Base-by-base conservation (phyloP, 192 early-diverging fungal species). In the Chytriomyces hyalinus region DNA sequence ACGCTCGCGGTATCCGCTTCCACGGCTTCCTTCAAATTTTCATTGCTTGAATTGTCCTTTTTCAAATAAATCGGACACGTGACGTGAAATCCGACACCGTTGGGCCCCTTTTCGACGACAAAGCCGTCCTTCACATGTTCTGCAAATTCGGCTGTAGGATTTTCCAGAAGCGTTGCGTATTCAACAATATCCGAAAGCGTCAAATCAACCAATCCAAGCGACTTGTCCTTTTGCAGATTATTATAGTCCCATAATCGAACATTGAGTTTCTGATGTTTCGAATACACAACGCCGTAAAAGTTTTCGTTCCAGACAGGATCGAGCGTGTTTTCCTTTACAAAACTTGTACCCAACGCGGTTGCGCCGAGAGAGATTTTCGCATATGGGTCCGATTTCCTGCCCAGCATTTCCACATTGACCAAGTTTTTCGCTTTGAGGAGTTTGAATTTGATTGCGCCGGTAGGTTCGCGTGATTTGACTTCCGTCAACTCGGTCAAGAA, bases 301-400 rank as follows among this genome's bases (percentile, higher is more conserved):
- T 90, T 90, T 84, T 96, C 95, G 81, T 96, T 92, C 96, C 96
- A 99, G 44, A 90, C 88, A 1, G 97, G 97, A 66, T 95, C 90
- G 67, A 97, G 78, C 20, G 92, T 91, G 75, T 94, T 92, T 36
- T 92, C 89, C 75, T 94, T 93, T 78, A 91, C 87, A 45, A 92
- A 90, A 13, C 95, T 96, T 44, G 90, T 89, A 49, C 89, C 93
- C 65, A 94, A 84, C n/a, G 86, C 73, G 53, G 85, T 78, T 70
- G 86, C 85, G 49, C 86, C 85, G 45, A 92, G 83, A 78, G 90
- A 83, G 20, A 98, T 83, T 61, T 92, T 90, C 47, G 89, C 86
- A 83, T 97, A 99, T 20, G 97, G 97, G 72, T 99, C 96, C 1
- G 95, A 97, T 83, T 93, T 95, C 11, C 78, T 70, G 36, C 77